A percentile compares a stretch with the other conserved stretches of the same genome.
Evolutionary conservation across 2,329 filamentous ascomycete species (phyloP).

Genomic region (Metarhizium brunneum): DNA sequence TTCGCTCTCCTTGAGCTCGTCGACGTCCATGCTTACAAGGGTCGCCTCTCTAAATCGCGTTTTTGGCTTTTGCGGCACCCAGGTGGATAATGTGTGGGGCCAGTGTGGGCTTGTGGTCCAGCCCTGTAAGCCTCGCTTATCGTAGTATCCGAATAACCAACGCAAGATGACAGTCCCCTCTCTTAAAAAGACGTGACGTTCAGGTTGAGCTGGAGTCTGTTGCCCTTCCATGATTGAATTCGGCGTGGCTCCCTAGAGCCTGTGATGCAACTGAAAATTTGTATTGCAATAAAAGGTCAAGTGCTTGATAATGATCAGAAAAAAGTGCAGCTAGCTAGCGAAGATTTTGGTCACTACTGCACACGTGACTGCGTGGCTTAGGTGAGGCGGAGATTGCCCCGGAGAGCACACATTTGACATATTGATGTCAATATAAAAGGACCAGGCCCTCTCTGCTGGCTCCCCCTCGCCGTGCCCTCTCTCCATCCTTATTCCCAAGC

Average conservation of each 20-base stretch:
- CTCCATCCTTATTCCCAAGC: too few relatives aligned
- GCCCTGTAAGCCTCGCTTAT: constrained; percentile 1
- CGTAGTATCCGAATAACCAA: constrained; percentile 5
- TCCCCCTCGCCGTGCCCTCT: too few relatives aligned
- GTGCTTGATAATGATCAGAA: too few relatives aligned
- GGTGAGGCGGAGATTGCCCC: too few relatives aligned
- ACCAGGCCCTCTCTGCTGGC: too few relatives aligned
- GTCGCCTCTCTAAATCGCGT: background rate
- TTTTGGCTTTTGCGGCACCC: background rate
- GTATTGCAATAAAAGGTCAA: too few relatives aligned
- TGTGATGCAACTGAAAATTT: background rate
- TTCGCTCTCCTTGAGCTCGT: constrained; percentile 2
- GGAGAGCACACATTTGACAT: too few relatives aligned
- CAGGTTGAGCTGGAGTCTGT: background rate
- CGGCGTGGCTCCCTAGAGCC: background rate
- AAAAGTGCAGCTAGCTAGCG: too few relatives aligned
- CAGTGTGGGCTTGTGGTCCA: background rate
- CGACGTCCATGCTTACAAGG: constrained; percentile 6
- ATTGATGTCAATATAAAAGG: too few relatives aligned
- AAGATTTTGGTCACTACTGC: too few relatives aligned
- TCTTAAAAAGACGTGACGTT: constrained; percentile 4
- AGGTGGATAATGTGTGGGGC: background rate
- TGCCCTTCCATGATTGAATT: constrained; percentile 3
- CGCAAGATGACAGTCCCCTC: constrained; percentile 5
- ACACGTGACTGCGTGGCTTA: too few relatives aligned